phyloP scores from a whole-genome alignment of 2,329 filamentous ascomycete genomes.

The Stagonosporopsis cucurbitacearum region DNA sequence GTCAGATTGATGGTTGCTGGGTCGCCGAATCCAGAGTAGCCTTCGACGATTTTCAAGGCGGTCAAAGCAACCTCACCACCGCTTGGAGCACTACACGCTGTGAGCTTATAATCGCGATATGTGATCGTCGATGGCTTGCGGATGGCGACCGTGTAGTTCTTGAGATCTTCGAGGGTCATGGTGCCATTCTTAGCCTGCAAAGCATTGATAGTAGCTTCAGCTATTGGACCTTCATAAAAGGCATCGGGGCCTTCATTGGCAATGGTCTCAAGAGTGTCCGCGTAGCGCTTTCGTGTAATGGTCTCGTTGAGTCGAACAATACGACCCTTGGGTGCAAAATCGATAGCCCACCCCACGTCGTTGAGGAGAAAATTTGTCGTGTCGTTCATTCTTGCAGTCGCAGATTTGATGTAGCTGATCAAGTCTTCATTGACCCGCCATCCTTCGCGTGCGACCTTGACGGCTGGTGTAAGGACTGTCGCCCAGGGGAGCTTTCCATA shows the following conservation, averaged over 20 bases:
- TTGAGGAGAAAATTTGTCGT: slow-evolving; percentile 71
- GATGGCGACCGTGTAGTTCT: slow-evolving; percentile 71
- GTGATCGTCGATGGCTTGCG: slow-evolving; percentile 64
- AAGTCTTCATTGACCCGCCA: slow-evolving; percentile 75
- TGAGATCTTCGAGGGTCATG: slow-evolving; percentile 81
- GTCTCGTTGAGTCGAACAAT: slow-evolving; percentile 74
- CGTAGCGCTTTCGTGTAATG: slow-evolving; percentile 82
- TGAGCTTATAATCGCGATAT: slow-evolving; percentile 72
- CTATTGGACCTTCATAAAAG: slow-evolving; percentile 76
- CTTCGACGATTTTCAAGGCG: slow-evolving; percentile 82
- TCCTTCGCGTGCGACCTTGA: slow-evolving; percentile 66
- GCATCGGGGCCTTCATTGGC: slow-evolving; percentile 73
- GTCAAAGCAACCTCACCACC: slow-evolving; percentile 78
- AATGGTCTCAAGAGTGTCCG: slow-evolving; percentile 78
- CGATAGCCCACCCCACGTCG: slow-evolving; percentile 80
- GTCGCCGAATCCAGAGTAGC: slow-evolving; percentile 70
- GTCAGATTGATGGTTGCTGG: slow-evolving; percentile 67
- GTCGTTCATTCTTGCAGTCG: slow-evolving; percentile 37
- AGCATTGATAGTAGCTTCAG: slow-evolving; percentile 73
- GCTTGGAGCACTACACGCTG: slow-evolving; percentile 74
- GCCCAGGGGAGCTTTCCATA: slow-evolving; percentile 67
- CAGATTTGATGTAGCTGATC: slow-evolving; percentile 71
- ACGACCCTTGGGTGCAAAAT: slow-evolving; percentile 85
- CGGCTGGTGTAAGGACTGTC: slow-evolving; percentile 74
- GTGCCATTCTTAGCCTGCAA: slow-evolving; percentile 76